Evolutionary conservation across 2,329 filamentous ascomycete genomes (phyloP).

Genomic region (Cordyceps cateniannulata): DNA sequence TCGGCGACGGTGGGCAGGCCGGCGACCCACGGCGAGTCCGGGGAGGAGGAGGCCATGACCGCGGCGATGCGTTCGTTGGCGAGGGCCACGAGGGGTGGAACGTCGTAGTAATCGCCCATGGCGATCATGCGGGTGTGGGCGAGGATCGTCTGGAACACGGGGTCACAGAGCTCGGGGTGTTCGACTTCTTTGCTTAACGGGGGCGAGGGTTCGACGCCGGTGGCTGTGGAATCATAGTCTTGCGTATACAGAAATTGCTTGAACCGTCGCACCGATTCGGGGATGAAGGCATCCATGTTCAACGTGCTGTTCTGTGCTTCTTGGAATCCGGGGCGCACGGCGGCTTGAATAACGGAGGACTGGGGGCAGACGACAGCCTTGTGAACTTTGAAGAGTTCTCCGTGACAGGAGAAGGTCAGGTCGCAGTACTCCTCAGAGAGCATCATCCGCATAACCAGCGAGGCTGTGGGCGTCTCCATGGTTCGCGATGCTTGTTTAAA

Average conservation of each 20-base stretch:
- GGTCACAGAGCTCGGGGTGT: neutral
- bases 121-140: neutral
- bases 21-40: neutral
- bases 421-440: neutral
- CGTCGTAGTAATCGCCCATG: neutral
- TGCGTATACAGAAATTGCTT: neutral
- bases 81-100: neutral
- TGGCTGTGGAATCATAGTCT: neutral
- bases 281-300: neutral
- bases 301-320: neutral
- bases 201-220: too few relatives aligned
- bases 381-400: slow-evolving; percentile 8
- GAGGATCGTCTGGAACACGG: neutral
- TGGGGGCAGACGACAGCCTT: neutral
- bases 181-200: neutral
- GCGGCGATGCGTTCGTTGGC: neutral
- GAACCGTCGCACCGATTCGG: neutral
- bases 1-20: neutral
- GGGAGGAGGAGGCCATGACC: neutral
- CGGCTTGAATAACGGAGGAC: neutral
- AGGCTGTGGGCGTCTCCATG: neutral
- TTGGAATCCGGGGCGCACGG: neutral
- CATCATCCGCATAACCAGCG: neutral
- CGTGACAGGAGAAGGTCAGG: neutral
- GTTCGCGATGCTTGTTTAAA: too few relatives aligned